Percentiles rank a stretch among this genome's conserved stretches.
These are phyloP conservation scores for Acanthamoeba healyi DNA, from an alignment of 208 protist genomes.

Conservation along the genomic window DNA sequence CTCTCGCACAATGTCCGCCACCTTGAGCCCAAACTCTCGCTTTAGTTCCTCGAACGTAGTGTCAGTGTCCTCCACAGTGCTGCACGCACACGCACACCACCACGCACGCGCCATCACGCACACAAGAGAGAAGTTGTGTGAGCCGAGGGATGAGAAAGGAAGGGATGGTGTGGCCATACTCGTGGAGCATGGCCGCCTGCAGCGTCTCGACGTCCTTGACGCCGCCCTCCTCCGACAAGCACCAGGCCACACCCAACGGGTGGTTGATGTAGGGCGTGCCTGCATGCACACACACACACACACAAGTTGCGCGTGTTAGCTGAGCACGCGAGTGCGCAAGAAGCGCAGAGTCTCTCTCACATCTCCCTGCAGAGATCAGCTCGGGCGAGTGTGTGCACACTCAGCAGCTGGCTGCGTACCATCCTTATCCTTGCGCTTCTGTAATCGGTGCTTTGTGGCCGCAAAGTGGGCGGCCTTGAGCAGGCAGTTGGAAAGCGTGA, in stretches of 20 bases:
- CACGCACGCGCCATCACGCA: background rate
- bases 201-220: conserved; percentile 68
- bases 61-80: conserved; percentile 73
- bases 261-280: conserved; percentile 83
- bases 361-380: too few relatives aligned
- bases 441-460: conserved; percentile 71
- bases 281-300: conserved; percentile 58
- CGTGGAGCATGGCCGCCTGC: conserved; percentile 82
- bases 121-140: conserved; percentile 45
- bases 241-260: conserved; percentile 80
- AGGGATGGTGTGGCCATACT: conserved; percentile 69
- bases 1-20: conserved; percentile 74
- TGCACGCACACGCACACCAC: background rate
- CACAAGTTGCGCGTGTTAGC: too few relatives aligned
- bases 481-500: conserved; percentile 35
- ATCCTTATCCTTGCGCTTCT: conserved; percentile 39
- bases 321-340: background rate
- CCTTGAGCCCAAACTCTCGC: conserved; percentile 72
- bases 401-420: too few relatives aligned
- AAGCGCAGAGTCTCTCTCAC: background rate
- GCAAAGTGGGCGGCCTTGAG: conserved; percentile 77
- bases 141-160: background rate
- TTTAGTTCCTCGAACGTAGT: conserved; percentile 80
- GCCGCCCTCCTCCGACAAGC: conserved; percentile 58
- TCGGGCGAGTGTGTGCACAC: too few relatives aligned